phyloP scores from a whole-genome alignment of 1,139 yeast species.

The Geotrichum siamense region DNA sequence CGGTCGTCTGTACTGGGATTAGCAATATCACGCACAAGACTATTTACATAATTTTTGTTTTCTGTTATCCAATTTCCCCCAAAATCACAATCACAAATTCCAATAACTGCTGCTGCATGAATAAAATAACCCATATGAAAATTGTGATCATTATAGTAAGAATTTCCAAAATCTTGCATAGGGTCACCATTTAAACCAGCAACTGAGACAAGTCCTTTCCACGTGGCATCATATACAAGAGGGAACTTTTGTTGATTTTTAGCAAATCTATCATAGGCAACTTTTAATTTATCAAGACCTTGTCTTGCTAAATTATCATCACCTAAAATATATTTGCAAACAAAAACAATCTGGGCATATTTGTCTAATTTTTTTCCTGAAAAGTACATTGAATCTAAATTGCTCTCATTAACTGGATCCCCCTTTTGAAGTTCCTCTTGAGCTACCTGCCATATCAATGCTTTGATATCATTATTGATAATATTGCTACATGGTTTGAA shows the following conservation, averaged over 20 bases:
- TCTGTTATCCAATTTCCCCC: slow-evolving; percentile 59
- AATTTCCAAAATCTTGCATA: slow-evolving; percentile 52
- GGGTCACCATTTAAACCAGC: slow-evolving; percentile 43
- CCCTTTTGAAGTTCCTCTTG: slow-evolving; percentile 31
- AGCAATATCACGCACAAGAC: slow-evolving; percentile 61
- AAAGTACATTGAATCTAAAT: slow-evolving; percentile 50
- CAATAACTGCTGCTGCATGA: slow-evolving; percentile 68
- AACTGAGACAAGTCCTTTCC: slow-evolving; percentile 58
- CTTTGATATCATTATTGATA: slow-evolving; percentile 2
- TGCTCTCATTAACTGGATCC: slow-evolving; percentile 47
- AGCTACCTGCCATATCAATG: slow-evolving; percentile 9
- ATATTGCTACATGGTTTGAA: slow-evolving; percentile 26
- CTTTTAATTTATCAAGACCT: slow-evolving; percentile 45
- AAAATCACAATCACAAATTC: slow-evolving; percentile 47
- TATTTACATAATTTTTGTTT: slow-evolving; percentile 53
- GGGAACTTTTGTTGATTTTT: slow-evolving; percentile 50
- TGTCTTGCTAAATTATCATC: slow-evolving; percentile 22
- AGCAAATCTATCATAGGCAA: slow-evolving; percentile 47
- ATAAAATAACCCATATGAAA: slow-evolving; percentile 69
- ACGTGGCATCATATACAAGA: slow-evolving; percentile 59
- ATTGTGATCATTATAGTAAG: slow-evolving; percentile 66
- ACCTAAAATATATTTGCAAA: slow-evolving; percentile 39
- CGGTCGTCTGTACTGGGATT: slow-evolving; percentile 47
- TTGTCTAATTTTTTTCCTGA: slow-evolving; percentile 68
- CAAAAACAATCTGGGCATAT: slow-evolving; percentile 61